Evolutionary conservation across 202 grass and related monocot genomes (phyloP).

Genomic region (Brachypodium distachyon): DNA sequence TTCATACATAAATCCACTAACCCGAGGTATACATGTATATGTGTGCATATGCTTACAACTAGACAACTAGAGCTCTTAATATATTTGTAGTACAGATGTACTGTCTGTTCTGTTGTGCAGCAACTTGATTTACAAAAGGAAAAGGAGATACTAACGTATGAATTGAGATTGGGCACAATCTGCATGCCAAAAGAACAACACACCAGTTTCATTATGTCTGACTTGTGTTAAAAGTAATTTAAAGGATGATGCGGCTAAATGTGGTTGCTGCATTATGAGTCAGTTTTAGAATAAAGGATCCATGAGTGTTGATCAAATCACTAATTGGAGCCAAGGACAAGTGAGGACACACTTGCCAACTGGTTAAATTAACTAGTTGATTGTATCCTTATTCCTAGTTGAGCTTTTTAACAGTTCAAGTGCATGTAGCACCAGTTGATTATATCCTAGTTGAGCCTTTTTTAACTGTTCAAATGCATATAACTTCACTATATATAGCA

Average conservation of each 20-base stretch:
- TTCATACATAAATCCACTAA: constrained; percentile 42
- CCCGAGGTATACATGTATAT: constrained; percentile 31
- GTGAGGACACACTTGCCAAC: background rate
- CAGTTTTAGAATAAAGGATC: too few species aligned
- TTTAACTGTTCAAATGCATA: background rate
- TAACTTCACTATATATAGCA: background rate
- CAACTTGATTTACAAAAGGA: background rate
- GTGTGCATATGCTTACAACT: background rate
- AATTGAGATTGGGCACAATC: too few species aligned
- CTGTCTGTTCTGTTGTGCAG: background rate
- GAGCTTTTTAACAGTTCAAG: too few species aligned
- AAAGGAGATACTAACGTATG: background rate
- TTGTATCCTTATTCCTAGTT: background rate
- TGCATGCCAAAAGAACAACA: background rate
- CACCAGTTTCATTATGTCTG: background rate
- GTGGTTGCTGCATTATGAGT: too few species aligned
- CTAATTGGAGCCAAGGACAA: background rate
- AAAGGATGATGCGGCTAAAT: too few species aligned
- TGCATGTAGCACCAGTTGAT: too few species aligned
- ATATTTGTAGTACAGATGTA: background rate
- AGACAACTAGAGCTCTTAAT: background rate
- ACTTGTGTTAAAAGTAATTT: too few species aligned
- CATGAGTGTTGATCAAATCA: background rate
- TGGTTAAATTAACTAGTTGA: background rate
- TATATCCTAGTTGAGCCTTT: background rate